Evolutionary conservation across 805 yeast genomes (phyloP), one percentile per base, ranked within the genome.

Genomic region (Ogataea naganishii): DNA sequence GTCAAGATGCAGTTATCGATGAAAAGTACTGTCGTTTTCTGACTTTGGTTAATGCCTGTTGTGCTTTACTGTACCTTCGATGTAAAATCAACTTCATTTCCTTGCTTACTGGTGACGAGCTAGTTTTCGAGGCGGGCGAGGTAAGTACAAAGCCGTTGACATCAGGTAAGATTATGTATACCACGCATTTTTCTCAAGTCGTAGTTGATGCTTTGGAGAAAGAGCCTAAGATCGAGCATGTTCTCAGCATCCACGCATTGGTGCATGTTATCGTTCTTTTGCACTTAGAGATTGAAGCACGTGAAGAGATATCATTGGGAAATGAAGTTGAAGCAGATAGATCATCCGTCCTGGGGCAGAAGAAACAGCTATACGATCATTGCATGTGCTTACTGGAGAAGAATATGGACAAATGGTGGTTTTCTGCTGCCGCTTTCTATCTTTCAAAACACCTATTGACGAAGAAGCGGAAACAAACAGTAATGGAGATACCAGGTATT

Each of bases 1-100:
- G n/a, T n/a, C n/a, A 12, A 26, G 14, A 23, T 12, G 30, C 29
- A 2, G 8, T 21, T 1, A 35, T 43, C 4, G 47, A 44, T 10
- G 35, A 29, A 8, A 38, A 32, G 15, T 37, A 32, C 24, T 22
- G 28, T 7, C 18, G 35, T 6, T 43, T 49, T 20, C 24, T 52
- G 15, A 33, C 30, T 20, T 23, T 43, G 3, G 38, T 38, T 27
- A 36, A 33, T 17, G 30, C 45, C 3, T 47, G 47, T 27, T 37
- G 43, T 10, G 41, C 41, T 4, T 34, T 53, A 2, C 31, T 53
- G 13, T 50, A 43, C 33, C 34, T 53, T 20, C 31, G 57, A 18
- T 48, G 50, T 7, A 44, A 50, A 18, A 37, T 51, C 13, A 53
- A 51, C 33, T 47, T 49, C 18, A 33, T 53, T 8, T 40, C 55